Evolutionary conservation across 257 asterid species (phyloP).

Genomic region (Schizonepeta tenuifolia): DNA sequence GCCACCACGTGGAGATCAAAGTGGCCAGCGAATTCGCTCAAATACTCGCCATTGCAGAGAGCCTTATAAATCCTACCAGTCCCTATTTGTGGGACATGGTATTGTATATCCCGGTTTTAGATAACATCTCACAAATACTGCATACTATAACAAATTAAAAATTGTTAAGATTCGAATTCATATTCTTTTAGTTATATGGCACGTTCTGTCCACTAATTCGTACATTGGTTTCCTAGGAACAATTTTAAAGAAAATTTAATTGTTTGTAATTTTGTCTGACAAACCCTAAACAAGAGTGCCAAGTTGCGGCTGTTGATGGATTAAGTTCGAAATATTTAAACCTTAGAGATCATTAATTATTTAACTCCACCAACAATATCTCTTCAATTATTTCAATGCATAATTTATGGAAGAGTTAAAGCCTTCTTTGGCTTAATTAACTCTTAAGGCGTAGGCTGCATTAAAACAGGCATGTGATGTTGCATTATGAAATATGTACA

Average conservation of each 20-base stretch:
- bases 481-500: neutral
- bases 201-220: neutral
- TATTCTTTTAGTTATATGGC: neutral
- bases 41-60: too few species aligned
- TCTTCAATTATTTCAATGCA: neutral
- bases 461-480: conserved; percentile 24
- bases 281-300: conserved; percentile 1
- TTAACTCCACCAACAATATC: neutral
- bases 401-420: conserved; percentile 23
- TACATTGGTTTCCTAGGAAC: neutral
- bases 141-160: neutral
- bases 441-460: neutral
- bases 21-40: too few species aligned
- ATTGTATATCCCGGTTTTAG: neutral
- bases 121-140: neutral
- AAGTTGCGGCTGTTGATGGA: conserved; percentile 2
- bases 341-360: neutral
- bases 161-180: neutral
- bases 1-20: too few species aligned
- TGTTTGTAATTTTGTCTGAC: neutral
- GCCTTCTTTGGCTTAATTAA: neutral
- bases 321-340: conserved; percentile 16
- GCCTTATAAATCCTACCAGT: too few species aligned
- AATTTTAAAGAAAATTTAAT: neutral
- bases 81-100: too few species aligned